These are phyloP conservation scores for Vigna radiata DNA, from an alignment of 306 rosid species.

Conservation along the genomic window DNA sequence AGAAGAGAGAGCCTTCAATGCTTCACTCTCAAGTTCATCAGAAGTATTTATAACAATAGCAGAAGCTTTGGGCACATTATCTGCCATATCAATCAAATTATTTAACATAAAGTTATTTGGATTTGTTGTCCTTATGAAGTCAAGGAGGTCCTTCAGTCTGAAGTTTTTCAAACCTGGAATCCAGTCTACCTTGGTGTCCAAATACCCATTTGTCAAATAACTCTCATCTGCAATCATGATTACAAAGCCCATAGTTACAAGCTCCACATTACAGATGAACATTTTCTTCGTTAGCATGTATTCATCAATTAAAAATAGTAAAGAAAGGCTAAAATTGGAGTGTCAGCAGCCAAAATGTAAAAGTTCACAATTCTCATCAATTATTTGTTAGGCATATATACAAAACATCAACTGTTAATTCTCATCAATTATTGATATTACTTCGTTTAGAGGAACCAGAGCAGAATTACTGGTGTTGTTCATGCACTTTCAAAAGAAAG, in stretches of 20 bases:
- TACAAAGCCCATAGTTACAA: neutral
- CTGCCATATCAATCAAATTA: neutral
- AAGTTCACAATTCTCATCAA: too few species aligned
- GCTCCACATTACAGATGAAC: neutral
- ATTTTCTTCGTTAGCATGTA: neutral
- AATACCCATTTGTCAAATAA: neutral
- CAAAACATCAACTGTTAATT: too few species aligned
- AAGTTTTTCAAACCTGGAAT: neutral
- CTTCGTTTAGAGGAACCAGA: too few species aligned
- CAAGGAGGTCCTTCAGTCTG: neutral
- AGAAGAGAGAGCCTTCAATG: neutral
- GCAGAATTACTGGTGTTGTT: neutral
- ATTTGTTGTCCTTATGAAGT: neutral
- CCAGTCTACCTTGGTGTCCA: neutral
- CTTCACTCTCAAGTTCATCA: slow-evolving; percentile 7
- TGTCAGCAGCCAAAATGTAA: too few species aligned
- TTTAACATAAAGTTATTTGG: neutral
- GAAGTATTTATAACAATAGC: neutral
- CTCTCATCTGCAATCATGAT: slow-evolving; percentile 2
- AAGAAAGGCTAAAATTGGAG: too few species aligned
- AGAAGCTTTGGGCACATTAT: neutral
- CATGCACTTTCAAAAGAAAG: neutral
- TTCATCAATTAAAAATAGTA: neutral
- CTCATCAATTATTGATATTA: too few species aligned
- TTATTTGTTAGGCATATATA: too few species aligned